These are phyloP conservation scores for Pythium utonaiense DNA, from an alignment of 352 stramenopile genomes.

Conservation along the genomic window DNA sequence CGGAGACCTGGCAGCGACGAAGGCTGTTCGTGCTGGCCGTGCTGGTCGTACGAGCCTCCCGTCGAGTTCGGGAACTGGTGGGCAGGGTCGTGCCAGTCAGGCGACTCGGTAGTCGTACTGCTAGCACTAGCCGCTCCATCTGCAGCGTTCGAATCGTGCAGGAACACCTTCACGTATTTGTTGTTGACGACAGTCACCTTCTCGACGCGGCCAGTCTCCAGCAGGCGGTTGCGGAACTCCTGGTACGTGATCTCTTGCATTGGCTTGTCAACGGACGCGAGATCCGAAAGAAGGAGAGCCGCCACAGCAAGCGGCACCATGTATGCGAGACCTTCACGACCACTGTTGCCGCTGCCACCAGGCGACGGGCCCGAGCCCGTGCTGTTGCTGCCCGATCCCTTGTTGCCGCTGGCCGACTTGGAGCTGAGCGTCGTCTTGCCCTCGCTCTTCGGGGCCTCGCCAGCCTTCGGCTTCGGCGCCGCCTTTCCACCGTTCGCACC, in stretches of 20 bases:
- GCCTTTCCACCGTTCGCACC: conserved; percentile 33
- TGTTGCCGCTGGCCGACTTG: conserved; percentile 45
- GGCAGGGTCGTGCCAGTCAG: conserved; percentile 54
- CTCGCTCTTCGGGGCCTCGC: conserved; percentile 43
- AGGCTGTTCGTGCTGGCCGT: conserved; percentile 24
- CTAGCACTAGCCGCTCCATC: neutral
- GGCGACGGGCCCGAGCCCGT: conserved; percentile 28
- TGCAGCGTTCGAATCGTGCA: conserved; percentile 42
- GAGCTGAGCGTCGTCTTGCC: conserved; percentile 67
- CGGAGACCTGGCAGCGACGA: conserved; percentile 13
- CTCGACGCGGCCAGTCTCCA: conserved; percentile 84
- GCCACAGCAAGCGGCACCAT: conserved; percentile 69
- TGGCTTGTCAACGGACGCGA: conserved; percentile 69
- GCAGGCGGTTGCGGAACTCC: conserved; percentile 85
- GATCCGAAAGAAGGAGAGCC: conserved; percentile 69
- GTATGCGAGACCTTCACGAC: conserved; percentile 69
- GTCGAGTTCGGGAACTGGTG: conserved; percentile 19
- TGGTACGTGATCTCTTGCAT: conserved; percentile 92
- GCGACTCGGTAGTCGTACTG: conserved; percentile 15
- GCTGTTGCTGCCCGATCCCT: conserved; percentile 23
- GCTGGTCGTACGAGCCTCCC: conserved; percentile 13
- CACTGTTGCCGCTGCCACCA: conserved; percentile 29
- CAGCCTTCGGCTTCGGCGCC: conserved; percentile 54
- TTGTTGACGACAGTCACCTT: conserved; percentile 91
- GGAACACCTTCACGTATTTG: conserved; percentile 86